Evolutionary conservation across 306 rosid species (phyloP), one percentile per base, ranked within the genome.

Genomic region (Begonia peltatifolia): DNA sequence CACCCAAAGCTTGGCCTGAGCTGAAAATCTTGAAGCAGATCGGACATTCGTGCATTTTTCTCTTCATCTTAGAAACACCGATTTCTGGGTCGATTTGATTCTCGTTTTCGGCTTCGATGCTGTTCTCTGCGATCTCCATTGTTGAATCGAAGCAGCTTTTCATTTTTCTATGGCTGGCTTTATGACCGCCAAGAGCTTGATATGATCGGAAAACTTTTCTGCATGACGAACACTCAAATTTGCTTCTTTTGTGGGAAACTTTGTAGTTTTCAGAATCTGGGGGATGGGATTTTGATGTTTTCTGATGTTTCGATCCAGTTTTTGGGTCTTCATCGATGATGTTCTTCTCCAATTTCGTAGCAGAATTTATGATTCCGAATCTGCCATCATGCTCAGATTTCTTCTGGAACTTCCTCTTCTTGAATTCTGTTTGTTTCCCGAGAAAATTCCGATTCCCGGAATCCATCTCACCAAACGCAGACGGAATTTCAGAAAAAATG

Each of bases 401-500:
- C 46, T 42, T 12, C 11, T 42, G 3, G 46, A 42, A 42, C 48
- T 44, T 44, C 3, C 6, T 44, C 48, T 44, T 44, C 48, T 44
- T 44, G 14, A 44, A 44, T 10, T 44, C 12, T 44, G 48, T 3
- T n/a, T 44, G 12, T 44, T 44, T 30, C 8, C 38, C 8, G 38
- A 7, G 1, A 7, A 30, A 30, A 30, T 7, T 0, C 38, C 38
- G 38, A 7, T 30, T 7, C 8, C 38, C 38, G 48, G 48, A 44
- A 44, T 58, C 42, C 41, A 25, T 44, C 11, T 12, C 64, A 41
- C 41, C 63, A 36, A 16, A 14, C 36, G 35, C 54, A 44, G 87
- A 75, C 57, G 68, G 84, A 65, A 72, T 55, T 61, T 78, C 75
- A 0, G 68, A 69, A 56, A 59, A 70, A 22, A 57, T 73, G 13